These are phyloP conservation scores for Neoboletus subvelutipes DNA, from an alignment of 768 basidiomycete genomes.

Conservation along the genomic window DNA sequence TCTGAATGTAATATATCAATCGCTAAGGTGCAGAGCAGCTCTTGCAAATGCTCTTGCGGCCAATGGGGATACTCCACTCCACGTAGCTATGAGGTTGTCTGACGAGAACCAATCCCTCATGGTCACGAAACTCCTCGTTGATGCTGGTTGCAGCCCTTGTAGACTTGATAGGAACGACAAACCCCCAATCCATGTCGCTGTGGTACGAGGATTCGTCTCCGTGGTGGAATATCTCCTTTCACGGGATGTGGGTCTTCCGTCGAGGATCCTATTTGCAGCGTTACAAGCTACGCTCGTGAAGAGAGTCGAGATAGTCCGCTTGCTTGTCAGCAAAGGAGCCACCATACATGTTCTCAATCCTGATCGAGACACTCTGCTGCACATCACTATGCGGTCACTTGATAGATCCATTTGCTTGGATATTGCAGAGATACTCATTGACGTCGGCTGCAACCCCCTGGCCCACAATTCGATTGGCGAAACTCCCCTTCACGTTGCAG, in stretches of 20 bases:
- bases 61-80: constrained; percentile 13
- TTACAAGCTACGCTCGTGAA: not conserved
- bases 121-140: not conserved
- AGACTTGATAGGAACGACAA: not conserved
- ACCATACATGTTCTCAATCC: not conserved
- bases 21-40: not conserved
- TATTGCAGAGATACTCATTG: not conserved
- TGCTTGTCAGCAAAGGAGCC: constrained; percentile 1
- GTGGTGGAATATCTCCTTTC: not conserved
- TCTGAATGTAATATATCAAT: rapidly evolving
- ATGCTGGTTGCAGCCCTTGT: not conserved
- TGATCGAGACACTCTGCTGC: not conserved
- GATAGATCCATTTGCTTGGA: not conserved
- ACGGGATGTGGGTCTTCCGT: not conserved
- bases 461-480: not conserved
- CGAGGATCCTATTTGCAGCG: not conserved
- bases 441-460: not conserved
- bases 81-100: not conserved
- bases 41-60: not conserved
- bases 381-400: not conserved
- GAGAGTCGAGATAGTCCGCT: constrained; percentile 3
- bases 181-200: not conserved
- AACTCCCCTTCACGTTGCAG: not conserved
- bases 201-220: not conserved
- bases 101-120: constrained; percentile 5